These are phyloP conservation scores for Ogataea ganodermae DNA, from an alignment of 805 yeast species.

Conservation along the genomic window DNA sequence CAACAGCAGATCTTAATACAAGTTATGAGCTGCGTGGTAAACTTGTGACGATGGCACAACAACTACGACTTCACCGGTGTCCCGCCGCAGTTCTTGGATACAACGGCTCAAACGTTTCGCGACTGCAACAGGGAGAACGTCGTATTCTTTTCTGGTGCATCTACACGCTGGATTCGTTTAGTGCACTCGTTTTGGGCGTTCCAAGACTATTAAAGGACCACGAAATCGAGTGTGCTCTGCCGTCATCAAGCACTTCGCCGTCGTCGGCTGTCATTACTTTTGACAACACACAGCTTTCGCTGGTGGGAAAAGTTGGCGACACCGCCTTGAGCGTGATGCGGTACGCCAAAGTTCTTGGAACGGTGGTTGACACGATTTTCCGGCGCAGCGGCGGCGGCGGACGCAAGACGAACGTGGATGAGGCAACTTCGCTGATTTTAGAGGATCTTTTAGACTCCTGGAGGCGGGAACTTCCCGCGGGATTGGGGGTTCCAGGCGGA, in stretches of 20 bases:
- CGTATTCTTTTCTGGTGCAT: slow-evolving; percentile 84
- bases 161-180: slow-evolving; percentile 72
- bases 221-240: slow-evolving; percentile 85
- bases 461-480: slow-evolving; percentile 58
- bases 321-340: slow-evolving; percentile 66
- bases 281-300: slow-evolving; percentile 57
- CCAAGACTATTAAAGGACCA: slow-evolving; percentile 78
- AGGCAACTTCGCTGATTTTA: slow-evolving; percentile 34
- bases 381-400: slow-evolving; percentile 45
- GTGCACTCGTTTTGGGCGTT: slow-evolving; percentile 76
- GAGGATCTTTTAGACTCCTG: slow-evolving; percentile 79
- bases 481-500: not conserved
- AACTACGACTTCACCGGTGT: slow-evolving; percentile 79
- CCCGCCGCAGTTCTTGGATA: slow-evolving; percentile 77
- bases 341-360: slow-evolving; percentile 71
- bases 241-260: slow-evolving; percentile 42
- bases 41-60: slow-evolving; percentile 81
- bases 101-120: slow-evolving; percentile 64
- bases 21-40: slow-evolving; percentile 76
- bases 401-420: slow-evolving; percentile 31
- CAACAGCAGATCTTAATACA: slow-evolving; percentile 71
- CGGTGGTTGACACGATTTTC: slow-evolving; percentile 69
- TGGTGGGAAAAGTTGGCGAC: slow-evolving; percentile 70
- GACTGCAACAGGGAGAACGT: slow-evolving; percentile 78
- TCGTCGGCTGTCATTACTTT: slow-evolving; percentile 40